Evolutionary conservation across 768 basidiomycete genomes (phyloP).

Genomic region (Multifurca ochricompacta): DNA sequence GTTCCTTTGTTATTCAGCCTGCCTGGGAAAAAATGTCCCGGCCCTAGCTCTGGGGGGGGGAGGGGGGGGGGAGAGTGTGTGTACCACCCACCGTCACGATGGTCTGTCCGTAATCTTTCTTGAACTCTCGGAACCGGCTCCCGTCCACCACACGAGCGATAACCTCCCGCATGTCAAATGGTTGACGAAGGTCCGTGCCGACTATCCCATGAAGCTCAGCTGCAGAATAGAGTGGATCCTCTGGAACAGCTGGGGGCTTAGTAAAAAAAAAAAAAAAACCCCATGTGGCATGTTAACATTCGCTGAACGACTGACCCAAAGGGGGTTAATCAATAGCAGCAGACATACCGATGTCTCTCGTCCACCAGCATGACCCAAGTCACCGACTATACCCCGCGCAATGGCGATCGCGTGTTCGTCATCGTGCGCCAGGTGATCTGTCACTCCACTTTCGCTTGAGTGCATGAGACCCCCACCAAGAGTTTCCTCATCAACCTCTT

Average conservation of each 20-base stretch:
- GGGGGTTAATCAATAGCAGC: background rate
- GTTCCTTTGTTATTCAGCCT: no score
- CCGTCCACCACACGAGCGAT: conserved; percentile 90
- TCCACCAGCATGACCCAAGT: conserved; percentile 60
- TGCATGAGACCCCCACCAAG: conserved; percentile 90
- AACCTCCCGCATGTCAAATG: conserved; percentile 91
- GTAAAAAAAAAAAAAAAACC: no score
- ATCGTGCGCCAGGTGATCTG: conserved; percentile 78
- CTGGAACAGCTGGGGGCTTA: conserved; percentile 53
- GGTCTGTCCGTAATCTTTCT: conserved; percentile 89
- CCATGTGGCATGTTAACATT: conserved; percentile 6
- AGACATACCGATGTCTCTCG: conserved; percentile 40
- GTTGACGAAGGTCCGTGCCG: conserved; percentile 79
- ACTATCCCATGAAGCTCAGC: conserved; percentile 87
- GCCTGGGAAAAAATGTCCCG: no score
- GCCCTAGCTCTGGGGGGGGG: background rate
- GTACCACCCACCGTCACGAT: conserved; percentile 76
- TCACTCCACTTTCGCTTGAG: conserved; percentile 84
- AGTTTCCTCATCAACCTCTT: conserved; percentile 87
- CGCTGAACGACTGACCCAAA: background rate
- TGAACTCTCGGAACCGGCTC: conserved; percentile 89
- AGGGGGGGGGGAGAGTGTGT: no score
- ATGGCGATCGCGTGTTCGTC: conserved; percentile 82
- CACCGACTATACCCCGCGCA: conserved; percentile 68
- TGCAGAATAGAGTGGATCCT: conserved; percentile 71